Base-by-base conservation (phyloP, 371 early-diverging fungal species). In the Mortierella sp. region DNA sequence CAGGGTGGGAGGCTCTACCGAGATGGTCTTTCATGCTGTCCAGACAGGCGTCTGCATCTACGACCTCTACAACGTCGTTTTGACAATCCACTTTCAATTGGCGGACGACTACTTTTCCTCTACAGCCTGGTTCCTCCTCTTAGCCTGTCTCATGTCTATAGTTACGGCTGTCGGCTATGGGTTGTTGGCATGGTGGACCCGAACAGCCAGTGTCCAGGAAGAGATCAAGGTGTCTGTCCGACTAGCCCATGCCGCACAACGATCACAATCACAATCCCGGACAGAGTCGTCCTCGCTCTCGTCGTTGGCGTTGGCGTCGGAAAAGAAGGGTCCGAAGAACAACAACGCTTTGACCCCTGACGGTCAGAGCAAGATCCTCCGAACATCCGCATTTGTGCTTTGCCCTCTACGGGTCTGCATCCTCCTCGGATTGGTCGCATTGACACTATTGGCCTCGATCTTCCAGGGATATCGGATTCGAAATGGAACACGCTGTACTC, bases 381-480 rank as follows among this genome's bases (percentile, higher is more conserved):
- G 58, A 26, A 44, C 29, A 41, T 47, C 66, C 24, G 66, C 66
- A 5, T 66, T 61, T 53, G 9, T 70, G 34, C 40, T 65, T 44
- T 76, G 58, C 16, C 66, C 70, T 2, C 71, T 53, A 10, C 52
- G 76, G 9, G 66, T 64, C n/a, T 70, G 70, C 66, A 58, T 76
- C 24, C 37, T 66, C 2, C 34, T 76, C 16, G 40, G 70, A 7
- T 48, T 76, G 11, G 48, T 70, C 24, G 52, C 44, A 4, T 64
- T 76, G 55, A 76, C 76, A 3, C 9, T 70, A 7, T 19, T 70
- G 34, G 58, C 76, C 11, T 70, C 76, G 5, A 24, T 70, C 3
- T 22, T 66, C 39, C 70, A 76, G 39, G 71, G 70, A 2, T 66
- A 70, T 31, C 65, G 65, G 66, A 76, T 76, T 40, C 65, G 72